Percentiles rank a stretch among this genome's conserved stretches.
These are phyloP conservation scores for Phialemoniopsis sp. DNA, from an alignment of 2,329 filamentous ascomycete species.

Conservation along the genomic window DNA sequence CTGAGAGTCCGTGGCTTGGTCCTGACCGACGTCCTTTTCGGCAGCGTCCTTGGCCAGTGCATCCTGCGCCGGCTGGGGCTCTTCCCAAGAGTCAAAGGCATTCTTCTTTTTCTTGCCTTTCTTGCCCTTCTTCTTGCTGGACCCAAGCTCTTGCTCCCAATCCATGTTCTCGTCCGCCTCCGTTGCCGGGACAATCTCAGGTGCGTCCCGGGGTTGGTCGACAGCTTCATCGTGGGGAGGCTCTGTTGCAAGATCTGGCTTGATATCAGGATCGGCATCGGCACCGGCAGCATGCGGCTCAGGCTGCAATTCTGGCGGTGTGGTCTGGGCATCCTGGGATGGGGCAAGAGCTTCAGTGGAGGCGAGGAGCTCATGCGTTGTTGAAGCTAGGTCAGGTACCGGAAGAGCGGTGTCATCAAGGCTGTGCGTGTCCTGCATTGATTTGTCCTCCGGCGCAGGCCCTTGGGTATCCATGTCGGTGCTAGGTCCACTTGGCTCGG, in stretches of 20 bases:
- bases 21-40: no score
- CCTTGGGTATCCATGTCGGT: no score
- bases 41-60: no score
- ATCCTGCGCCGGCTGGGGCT: no score
- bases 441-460: conserved; percentile 11
- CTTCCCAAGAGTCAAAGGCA: neutral
- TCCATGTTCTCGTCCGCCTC: conserved; percentile 15
- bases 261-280: neutral
- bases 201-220: conserved; percentile 2
- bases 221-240: conserved; percentile 11
- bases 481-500: conserved; percentile 2
- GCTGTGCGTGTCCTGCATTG: conserved; percentile 15
- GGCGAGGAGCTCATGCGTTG: conserved; percentile 9
- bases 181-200: conserved; percentile 7
- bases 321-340: no score
- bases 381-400: conserved; percentile 13
- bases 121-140: conserved; percentile 22
- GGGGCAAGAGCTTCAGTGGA: conserved; percentile 1
- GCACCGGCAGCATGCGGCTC: neutral
- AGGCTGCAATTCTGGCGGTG: neutral
- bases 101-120: conserved; percentile 14
- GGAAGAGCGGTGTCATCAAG: conserved; percentile 16
- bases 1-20: no score
- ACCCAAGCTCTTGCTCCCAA: conserved; percentile 15
- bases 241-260: conserved; percentile 4